Conservation (phyloP, 768 basidiomycete species). For the Mycena galericulata region DNA sequence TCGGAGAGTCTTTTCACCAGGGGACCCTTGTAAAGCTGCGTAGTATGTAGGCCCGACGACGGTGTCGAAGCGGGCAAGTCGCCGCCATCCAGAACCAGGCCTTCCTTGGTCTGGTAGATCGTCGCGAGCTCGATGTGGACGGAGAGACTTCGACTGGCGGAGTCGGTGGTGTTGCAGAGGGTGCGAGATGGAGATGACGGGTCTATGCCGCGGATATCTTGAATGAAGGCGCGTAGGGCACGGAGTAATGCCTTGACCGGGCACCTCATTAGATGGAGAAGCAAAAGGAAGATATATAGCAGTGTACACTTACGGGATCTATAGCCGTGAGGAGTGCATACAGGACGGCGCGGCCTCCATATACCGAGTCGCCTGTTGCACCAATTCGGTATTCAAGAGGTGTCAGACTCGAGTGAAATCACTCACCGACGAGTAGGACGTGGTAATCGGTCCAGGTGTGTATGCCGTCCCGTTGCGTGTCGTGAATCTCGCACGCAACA, state of each 20-base stretch:
- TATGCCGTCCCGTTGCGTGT: constrained; percentile 6
- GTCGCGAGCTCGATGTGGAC: constrained; percentile 22
- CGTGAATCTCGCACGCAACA: constrained; percentile 13
- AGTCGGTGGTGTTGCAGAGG: background rate
- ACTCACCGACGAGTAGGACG: constrained; percentile 12
- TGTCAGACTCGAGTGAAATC: background rate
- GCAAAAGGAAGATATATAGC: background rate
- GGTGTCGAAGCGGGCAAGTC: background rate
- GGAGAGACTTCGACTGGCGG: background rate
- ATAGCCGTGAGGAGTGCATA: constrained; percentile 28
- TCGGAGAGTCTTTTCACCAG: background rate
- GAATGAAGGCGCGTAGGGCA: background rate
- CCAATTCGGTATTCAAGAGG: background rate
- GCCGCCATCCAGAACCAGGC: background rate
- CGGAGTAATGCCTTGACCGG: background rate
- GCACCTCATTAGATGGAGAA: no score
- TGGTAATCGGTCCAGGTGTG: constrained; percentile 19
- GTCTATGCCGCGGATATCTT: background rate
- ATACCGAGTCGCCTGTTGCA: constrained; percentile 23
- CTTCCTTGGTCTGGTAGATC: constrained; percentile 5
- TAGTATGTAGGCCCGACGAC: no score
- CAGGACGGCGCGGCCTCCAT: constrained; percentile 31
- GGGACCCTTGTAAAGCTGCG: background rate
- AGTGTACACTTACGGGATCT: constrained; percentile 24
- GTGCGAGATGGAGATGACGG: background rate